Evolutionary conservation across 345 rosid species (phyloP), one percentile per base, ranked within the genome.

Genomic region (Erucastrum elatum): DNA sequence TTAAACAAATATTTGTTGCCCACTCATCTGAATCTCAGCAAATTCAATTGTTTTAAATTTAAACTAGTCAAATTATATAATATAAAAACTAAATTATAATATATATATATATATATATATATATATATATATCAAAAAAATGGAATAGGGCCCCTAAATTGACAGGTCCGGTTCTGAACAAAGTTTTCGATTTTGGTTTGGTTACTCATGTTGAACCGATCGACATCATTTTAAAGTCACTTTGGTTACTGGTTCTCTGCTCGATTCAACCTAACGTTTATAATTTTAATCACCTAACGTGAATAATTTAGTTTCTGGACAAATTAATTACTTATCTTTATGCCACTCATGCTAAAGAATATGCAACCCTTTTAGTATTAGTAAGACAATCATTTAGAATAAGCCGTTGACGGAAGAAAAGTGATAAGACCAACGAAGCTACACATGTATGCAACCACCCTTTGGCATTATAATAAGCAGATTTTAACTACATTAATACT

Each of bases 381-480:
- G 41, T 77, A 91, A 59, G 84, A 11, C 59, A 73, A 73, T 46
- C 69, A 73, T 44, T 73, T 13, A 33, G 31, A 25, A 33, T 9
- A 16, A 34, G 25, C 49, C 33, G 64, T 49, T 64, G 62, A 49
- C 51, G 46, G 41, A 15, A 16, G 66, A 12, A 30, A 58, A 58
- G 34, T 53, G 46, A 65, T n/a, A 51, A 51, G 29, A 44, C 62
- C 74, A 72, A 72, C 77, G 77, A 78, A 66, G 68, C 69, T 33
- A 41, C 77, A 66, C 77, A 79, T 79, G 70, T 71, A 39, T 41
- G 30, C 77, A 78, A 30, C 77, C 72, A 78, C 81, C 77, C 25
- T 60, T 41, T 73, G 26, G 69, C 39, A 71, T 78, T 71, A 65
- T 71, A 55, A 8, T 72, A 72, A 29, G 39, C 10, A 30, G 21